These are phyloP conservation scores for Pleurostoma richardsiae DNA, from an alignment of 2,329 filamentous ascomycete species.

Conservation along the genomic window DNA sequence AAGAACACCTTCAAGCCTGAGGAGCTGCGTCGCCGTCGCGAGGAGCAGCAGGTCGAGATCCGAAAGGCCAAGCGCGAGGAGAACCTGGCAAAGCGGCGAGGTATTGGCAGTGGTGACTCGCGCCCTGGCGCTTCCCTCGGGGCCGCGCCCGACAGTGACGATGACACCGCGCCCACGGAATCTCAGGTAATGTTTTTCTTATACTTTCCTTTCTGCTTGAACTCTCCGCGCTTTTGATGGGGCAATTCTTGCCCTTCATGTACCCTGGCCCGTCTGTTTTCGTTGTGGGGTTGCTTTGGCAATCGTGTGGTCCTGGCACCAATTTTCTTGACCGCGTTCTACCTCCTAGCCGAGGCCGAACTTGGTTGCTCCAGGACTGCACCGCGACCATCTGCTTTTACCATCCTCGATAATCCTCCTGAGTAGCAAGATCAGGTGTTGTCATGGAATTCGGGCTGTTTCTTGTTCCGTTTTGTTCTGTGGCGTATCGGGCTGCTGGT, in stretches of 20 bases:
- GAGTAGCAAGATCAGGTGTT: too few relatives aligned
- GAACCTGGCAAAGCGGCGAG: conserved; percentile 96
- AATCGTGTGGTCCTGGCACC: not conserved
- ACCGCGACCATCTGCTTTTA: too few relatives aligned
- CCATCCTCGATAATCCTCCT: too few relatives aligned
- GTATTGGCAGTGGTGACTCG: conserved; percentile 77
- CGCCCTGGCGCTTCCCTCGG: conserved; percentile 77
- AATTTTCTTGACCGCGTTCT: not conserved
- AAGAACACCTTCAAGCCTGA: conserved; percentile 99
- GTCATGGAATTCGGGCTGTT: too few relatives aligned
- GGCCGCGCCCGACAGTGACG: conserved; percentile 91
- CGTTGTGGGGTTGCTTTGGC: not conserved
- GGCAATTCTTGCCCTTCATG: not conserved
- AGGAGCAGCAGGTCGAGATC: conserved; percentile 99
- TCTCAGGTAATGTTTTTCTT: conserved; percentile 66
- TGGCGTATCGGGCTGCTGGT: too few relatives aligned
- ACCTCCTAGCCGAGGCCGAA: not conserved
- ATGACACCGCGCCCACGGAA: conserved; percentile 92
- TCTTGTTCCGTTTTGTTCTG: too few relatives aligned
- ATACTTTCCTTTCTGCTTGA: conserved; percentile 8
- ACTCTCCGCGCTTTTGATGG: conserved; percentile 1
- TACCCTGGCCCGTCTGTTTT: not conserved
- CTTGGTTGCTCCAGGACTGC: not conserved
- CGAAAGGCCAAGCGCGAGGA: conserved; percentile 98
- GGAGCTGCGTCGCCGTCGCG: conserved; percentile 94